These are phyloP conservation scores for Phytophthora pistaciae DNA, from an alignment of 352 stramenopile genomes.

Conservation along the genomic window DNA sequence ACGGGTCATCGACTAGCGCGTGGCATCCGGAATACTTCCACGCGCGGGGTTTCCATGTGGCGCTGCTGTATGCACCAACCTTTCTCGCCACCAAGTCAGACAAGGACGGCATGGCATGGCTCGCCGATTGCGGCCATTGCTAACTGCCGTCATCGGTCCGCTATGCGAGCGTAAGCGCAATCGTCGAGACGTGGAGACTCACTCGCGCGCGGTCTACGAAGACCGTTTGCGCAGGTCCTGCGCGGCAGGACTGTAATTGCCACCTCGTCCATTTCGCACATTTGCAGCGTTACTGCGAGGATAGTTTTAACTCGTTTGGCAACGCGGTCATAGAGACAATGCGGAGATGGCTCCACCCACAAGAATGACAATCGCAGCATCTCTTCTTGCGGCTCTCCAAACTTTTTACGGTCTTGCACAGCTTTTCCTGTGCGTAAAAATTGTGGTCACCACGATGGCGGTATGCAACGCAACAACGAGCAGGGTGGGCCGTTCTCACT, in stretches of 20 bases:
- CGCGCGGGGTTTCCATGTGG: constrained; percentile 11
- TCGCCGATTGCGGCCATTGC: background rate
- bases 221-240: background rate
- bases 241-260: background rate
- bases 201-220: background rate
- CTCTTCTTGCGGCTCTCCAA: constrained; percentile 15
- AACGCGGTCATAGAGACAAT: constrained; percentile 12
- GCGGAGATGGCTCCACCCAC: constrained; percentile 25
- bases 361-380: constrained; percentile 41
- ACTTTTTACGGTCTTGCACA: constrained; percentile 1
- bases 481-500: constrained; percentile 2
- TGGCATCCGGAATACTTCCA: constrained; percentile 11
- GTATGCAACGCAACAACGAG: background rate
- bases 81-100: constrained; percentile 17
- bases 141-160: background rate
- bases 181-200: constrained; percentile 1
- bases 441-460: constrained; percentile 12
- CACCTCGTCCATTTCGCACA: constrained; percentile 14
- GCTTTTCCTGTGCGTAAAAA: background rate
- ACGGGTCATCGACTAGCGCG: background rate
- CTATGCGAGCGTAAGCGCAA: background rate
- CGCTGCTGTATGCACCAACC: background rate
- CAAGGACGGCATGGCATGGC: constrained; percentile 10
- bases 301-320: constrained; percentile 12
- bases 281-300: constrained; percentile 15